Conservation (phyloP, 352 stramenopile genomes). For the Pythium dissimile region DNA sequence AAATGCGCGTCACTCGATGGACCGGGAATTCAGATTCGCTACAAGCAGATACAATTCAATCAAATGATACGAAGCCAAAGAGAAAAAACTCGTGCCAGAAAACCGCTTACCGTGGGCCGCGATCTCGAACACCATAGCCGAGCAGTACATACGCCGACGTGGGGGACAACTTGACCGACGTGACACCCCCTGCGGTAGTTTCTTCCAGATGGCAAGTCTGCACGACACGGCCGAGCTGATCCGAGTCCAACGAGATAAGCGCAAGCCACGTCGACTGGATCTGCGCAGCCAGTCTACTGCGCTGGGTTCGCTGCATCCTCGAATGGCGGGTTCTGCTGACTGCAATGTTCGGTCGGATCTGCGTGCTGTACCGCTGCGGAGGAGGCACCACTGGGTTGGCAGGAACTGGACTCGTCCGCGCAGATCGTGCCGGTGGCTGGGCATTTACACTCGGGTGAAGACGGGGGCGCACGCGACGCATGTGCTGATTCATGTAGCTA, state of each 20-base stretch:
- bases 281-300: conserved; percentile 66
- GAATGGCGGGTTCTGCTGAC: conserved; percentile 77
- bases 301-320: conserved; percentile 66
- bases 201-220: conserved; percentile 81
- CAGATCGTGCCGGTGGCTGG: conserved; percentile 26
- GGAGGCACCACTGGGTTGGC: conserved; percentile 35
- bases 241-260: conserved; percentile 75
- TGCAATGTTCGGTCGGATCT: conserved; percentile 84
- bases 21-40: conserved; percentile 81
- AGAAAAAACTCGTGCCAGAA: not conserved
- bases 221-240: conserved; percentile 73
- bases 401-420: conserved; percentile 21
- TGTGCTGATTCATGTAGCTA: conserved; percentile 80
- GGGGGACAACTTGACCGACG: conserved; percentile 88
- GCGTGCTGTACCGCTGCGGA: conserved; percentile 64
- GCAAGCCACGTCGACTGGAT: conserved; percentile 86
- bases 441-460: conserved; percentile 30
- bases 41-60: too few species aligned
- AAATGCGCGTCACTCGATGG: conserved; percentile 85
- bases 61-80: too few species aligned
- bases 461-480: conserved; percentile 70
- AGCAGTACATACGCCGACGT: conserved; percentile 83
- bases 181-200: conserved; percentile 80
- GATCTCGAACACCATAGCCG: conserved; percentile 82
- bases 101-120: conserved; percentile 67